Conservation (phyloP, 495 filamentous ascomycete species). For the Tuber microsphaerosporum region DNA sequence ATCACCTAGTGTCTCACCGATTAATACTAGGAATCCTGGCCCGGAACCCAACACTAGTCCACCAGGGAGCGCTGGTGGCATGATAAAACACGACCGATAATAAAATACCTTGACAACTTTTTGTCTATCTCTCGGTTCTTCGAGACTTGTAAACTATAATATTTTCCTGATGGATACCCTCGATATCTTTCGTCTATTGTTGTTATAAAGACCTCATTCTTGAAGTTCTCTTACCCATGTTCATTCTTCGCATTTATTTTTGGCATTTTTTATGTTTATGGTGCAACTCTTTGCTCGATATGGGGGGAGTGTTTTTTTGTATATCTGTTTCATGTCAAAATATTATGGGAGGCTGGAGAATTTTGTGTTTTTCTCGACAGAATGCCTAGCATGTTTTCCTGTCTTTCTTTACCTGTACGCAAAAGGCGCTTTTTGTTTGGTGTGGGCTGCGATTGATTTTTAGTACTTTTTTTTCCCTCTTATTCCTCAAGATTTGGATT, state of each 20-base stretch:
- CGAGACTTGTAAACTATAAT: constrained; percentile 28
- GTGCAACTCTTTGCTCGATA: constrained; percentile 6
- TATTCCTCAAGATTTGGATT: constrained; percentile 8
- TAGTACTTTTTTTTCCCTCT: constrained; percentile 9
- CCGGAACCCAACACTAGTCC: constrained; percentile 21
- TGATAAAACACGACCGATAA: constrained; percentile 21
- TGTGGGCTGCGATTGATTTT: constrained; percentile 11
- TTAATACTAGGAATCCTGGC: constrained; percentile 21
- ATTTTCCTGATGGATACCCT: constrained; percentile 10
- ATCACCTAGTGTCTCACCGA: constrained; percentile 31
- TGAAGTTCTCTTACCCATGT: constrained; percentile 8
- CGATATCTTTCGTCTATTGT: constrained; percentile 32
- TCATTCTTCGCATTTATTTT: constrained; percentile 17
- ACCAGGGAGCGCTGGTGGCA: constrained; percentile 8
- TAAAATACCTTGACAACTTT: background rate
- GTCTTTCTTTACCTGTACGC: background rate
- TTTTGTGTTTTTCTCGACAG: constrained; percentile 26
- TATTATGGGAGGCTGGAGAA: constrained; percentile 21
- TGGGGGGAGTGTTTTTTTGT: constrained; percentile 20
- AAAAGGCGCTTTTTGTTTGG: constrained; percentile 4
- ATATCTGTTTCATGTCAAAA: constrained; percentile 16
- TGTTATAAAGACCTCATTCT: constrained; percentile 26
- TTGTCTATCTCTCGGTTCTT: constrained; percentile 1
- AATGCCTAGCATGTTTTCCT: background rate
- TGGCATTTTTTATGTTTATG: background rate